These are phyloP conservation scores for Apiospora sp. DNA, from an alignment of 2,329 filamentous ascomycete genomes.

Conservation along the genomic window DNA sequence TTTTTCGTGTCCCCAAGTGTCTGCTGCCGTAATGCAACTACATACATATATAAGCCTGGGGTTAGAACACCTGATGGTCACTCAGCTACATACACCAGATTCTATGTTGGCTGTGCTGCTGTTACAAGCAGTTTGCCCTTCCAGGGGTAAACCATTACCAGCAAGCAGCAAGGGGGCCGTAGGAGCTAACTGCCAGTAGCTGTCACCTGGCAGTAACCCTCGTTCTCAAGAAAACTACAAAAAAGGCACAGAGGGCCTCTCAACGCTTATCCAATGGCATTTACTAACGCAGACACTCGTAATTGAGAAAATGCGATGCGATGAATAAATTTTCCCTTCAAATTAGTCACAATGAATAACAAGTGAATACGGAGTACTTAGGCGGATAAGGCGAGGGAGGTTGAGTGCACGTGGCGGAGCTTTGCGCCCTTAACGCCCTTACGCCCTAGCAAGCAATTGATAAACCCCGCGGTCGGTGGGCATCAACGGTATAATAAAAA, in stretches of 20 bases:
- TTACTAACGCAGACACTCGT: not conserved
- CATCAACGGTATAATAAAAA: not conserved
- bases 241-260: not conserved
- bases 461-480: slow-evolving; percentile 6
- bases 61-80: too few relatives aligned
- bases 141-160: too few relatives aligned
- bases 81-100: too few relatives aligned
- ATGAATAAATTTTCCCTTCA: not conserved
- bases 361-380: not conserved
- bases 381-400: not conserved
- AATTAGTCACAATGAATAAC: not conserved
- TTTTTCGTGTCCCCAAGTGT: not conserved
- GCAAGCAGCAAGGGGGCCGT: not conserved
- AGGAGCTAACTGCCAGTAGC: not conserved
- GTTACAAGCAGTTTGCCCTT: too few relatives aligned
- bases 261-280: not conserved
- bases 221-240: not conserved
- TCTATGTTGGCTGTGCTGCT: too few relatives aligned
- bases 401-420: slow-evolving; percentile 1
- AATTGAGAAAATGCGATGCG: not conserved
- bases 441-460: not conserved
- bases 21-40: not conserved
- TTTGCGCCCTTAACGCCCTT: slow-evolving; percentile 10
- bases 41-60: not conserved
- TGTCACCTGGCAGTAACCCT: not conserved